These are phyloP conservation scores for Miscanthus lutarioriparius DNA, from an alignment of 176 grass and related monocot species.

Conservation along the genomic window DNA sequence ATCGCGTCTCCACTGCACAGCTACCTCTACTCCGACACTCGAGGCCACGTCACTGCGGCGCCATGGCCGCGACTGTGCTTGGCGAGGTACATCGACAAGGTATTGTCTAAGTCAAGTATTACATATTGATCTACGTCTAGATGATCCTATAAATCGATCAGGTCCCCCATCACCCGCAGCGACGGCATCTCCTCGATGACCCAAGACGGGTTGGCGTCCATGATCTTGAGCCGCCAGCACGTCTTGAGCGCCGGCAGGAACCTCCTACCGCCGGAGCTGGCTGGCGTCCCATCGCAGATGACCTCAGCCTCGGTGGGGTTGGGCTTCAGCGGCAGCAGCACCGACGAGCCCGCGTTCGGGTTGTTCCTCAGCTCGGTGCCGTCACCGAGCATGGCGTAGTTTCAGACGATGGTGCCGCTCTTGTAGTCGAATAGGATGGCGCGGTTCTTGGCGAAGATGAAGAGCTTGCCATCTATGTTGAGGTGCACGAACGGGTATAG, in stretches of 20 bases:
- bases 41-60: too few species aligned
- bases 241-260: slow-evolving; percentile 33
- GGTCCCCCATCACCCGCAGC: slow-evolving; percentile 84
- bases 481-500: slow-evolving; percentile 83
- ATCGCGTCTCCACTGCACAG: too few species aligned
- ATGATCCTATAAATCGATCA: too few species aligned
- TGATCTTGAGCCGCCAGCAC: slow-evolving; percentile 79
- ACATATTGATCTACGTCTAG: too few species aligned
- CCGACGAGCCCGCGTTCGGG: slow-evolving; percentile 68
- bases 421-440: slow-evolving; percentile 62
- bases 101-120: too few species aligned
- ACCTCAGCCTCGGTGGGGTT: slow-evolving; percentile 67
- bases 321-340: slow-evolving; percentile 63
- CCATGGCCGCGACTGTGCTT: too few species aligned
- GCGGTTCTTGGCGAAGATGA: slow-evolving; percentile 74
- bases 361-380: slow-evolving; percentile 62
- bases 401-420: slow-evolving; percentile 34
- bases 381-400: slow-evolving; percentile 42
- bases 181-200: slow-evolving; percentile 65
- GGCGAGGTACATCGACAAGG: too few species aligned
- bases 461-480: slow-evolving; percentile 80
- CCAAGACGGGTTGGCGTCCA: slow-evolving; percentile 58
- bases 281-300: slow-evolving; percentile 60
- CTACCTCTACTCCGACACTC: too few species aligned
- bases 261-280: slow-evolving; percentile 20